Conservation (phyloP, 306 rosid genomes). For the Lagenaria siceraria region DNA sequence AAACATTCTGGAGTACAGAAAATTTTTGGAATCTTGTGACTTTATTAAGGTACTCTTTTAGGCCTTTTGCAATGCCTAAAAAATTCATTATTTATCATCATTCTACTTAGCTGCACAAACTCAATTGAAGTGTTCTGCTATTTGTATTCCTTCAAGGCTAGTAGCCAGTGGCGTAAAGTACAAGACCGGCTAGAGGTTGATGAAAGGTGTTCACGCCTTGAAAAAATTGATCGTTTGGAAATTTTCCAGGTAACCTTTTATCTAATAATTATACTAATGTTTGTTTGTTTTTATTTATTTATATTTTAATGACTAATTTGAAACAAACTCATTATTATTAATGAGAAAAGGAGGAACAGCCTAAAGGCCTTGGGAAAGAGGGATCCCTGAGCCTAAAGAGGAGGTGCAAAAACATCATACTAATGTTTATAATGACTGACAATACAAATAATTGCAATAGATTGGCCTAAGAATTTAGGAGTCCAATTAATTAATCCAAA, state of each 20-base stretch:
- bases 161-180: conserved; percentile 90
- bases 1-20: conserved; percentile 49
- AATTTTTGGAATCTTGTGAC: conserved; percentile 82
- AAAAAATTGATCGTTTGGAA: conserved; percentile 74
- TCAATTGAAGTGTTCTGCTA: conserved; percentile 7
- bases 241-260: conserved; percentile 47
- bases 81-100: background rate
- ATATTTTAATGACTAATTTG: background rate
- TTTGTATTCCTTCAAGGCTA: conserved; percentile 39
- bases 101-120: conserved; percentile 12
- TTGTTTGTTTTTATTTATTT: background rate
- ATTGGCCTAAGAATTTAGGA: background rate
- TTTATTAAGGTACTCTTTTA: conserved; percentile 53
- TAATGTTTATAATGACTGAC: background rate
- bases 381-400: background rate
- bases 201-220: conserved; percentile 80
- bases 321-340: background rate
- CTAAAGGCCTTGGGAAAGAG: background rate
- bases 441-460: background rate
- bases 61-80: background rate
- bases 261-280: background rate
- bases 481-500: background rate
- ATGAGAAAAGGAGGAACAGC: background rate
- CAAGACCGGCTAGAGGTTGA: conserved; percentile 90
- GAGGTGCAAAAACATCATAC: background rate